Conservation (phyloP, 495 filamentous ascomycete genomes). For the Lentithecium fluviatile region DNA sequence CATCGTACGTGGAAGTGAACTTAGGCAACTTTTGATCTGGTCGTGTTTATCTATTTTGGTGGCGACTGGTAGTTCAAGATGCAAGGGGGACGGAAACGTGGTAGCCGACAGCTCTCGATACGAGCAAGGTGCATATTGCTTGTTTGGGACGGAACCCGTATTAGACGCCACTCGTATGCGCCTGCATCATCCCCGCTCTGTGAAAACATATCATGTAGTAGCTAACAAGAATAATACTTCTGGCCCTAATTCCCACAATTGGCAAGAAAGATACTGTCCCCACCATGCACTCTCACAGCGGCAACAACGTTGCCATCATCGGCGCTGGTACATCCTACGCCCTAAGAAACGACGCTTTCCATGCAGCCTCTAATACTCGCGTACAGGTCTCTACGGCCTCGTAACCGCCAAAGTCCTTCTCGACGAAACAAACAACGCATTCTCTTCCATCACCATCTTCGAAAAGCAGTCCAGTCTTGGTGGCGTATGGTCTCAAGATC, state of each 20-base stretch:
- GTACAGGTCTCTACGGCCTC: constrained; percentile 11
- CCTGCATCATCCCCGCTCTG: not conserved
- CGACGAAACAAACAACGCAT: not conserved
- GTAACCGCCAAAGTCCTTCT: constrained; percentile 16
- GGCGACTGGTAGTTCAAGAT: too few relatives aligned
- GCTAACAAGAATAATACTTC: too few relatives aligned
- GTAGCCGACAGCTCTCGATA: too few relatives aligned
- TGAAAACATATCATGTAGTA: not conserved
- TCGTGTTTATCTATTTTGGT: too few relatives aligned
- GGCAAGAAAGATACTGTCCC: too few relatives aligned
- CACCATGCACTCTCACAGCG: not conserved
- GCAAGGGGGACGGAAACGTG: too few relatives aligned
- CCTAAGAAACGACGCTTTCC: not conserved
- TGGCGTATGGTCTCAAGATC: constrained; percentile 7
- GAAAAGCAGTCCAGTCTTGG: constrained; percentile 9
- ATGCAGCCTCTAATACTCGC: not conserved
- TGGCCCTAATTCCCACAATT: too few relatives aligned
- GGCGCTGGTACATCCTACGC: not conserved
- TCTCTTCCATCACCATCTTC: constrained; percentile 8
- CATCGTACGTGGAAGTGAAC: too few relatives aligned
- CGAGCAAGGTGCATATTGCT: too few relatives aligned
- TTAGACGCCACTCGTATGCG: too few relatives aligned
- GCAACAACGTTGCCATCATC: constrained; percentile 11
- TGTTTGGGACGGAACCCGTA: too few relatives aligned
- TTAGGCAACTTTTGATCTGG: too few relatives aligned